Evolutionary conservation across 202 grass and related monocot species (phyloP), one percentile per base, ranked within the genome.

Genomic region (Zizania palustris): DNA sequence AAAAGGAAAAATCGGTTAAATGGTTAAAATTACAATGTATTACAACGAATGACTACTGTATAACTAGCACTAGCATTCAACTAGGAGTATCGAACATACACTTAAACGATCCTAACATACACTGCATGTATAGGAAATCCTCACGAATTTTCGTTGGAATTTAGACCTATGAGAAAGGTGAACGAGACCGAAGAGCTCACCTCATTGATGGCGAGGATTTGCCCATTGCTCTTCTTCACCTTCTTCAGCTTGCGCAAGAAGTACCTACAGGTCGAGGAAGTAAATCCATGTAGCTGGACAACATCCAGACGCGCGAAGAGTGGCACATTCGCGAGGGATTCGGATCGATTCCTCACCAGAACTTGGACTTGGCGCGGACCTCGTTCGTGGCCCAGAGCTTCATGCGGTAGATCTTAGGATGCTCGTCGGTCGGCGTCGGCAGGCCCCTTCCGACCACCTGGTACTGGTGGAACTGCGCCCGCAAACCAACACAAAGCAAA

Each of bases 351-450:
- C 19, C 77, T 50, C 77, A 92, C 90, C 85, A 93, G 76, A 97
- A 97, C 70, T 92, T 90, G 37, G 80, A 86, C 65, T 97, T 97
- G 48, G 92, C 86, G 41, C 88, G 86, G 38, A 95, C 92, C 74
- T 95, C 92, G 53, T 95, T 89, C 40, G 84, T 95, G 11, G 92
- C 86, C 86, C 92, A 91, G 8, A 95, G 86, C 86, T 92, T 92
- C 89, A 96, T 96, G 60, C 89, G 82, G 59, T 84, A 96, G 63
- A 92, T 96, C 84, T 72, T 90, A 2, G 89, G 87, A 20, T 97
- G 88, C 71, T 89, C 93, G 76, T 97, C 83, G 49, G 70, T 80
- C 65, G 81, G 64, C 38, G 87, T 83, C 21, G 93, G 89, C 45
- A 96, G 82, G 6, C 72, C 93, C 63, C 81, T 90, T 36, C 87